Conservation (phyloP, 1,284 basidiomycete species). For the Naganishia albida region DNA sequence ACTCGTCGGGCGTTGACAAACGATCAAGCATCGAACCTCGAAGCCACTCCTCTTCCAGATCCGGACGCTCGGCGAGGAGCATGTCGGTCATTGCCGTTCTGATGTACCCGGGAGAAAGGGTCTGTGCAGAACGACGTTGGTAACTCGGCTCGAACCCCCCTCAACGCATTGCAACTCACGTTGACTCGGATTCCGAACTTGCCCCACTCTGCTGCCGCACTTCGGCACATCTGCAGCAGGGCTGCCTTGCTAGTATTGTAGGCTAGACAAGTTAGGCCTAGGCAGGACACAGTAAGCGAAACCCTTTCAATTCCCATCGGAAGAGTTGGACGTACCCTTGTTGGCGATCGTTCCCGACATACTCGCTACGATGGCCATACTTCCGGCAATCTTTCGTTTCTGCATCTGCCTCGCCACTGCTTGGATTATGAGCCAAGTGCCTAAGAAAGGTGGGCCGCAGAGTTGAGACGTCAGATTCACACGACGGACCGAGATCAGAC, state of each 20-base stretch:
- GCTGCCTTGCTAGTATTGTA: constrained; percentile 81
- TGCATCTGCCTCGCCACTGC: constrained; percentile 76
- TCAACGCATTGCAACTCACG: constrained; percentile 10
- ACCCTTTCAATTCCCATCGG: neutral
- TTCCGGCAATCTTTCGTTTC: constrained; percentile 68
- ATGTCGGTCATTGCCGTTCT: constrained; percentile 57
- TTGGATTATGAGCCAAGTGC: constrained; percentile 76
- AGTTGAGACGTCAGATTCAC: no score
- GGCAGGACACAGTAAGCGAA: constrained; percentile 60
- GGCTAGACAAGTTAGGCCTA: constrained; percentile 63
- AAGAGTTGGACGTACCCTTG: neutral
- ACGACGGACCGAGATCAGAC: no score
- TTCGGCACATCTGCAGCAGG: constrained; percentile 77
- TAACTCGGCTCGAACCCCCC: constrained; percentile 16
- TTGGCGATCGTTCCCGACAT: constrained; percentile 78
- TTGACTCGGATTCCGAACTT: constrained; percentile 66
- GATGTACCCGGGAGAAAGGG: constrained; percentile 70
- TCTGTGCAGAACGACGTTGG: constrained; percentile 42
- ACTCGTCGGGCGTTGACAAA: constrained; percentile 35
- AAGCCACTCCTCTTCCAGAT: constrained; percentile 35
- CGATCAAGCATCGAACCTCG: constrained; percentile 31
- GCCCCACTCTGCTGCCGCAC: constrained; percentile 79
- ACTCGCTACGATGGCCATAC: constrained; percentile 78
- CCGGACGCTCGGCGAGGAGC: constrained; percentile 35
- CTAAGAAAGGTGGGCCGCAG: constrained; percentile 52